Evolutionary conservation across 768 basidiomycete genomes (phyloP), one percentile per base, ranked within the genome.

Genomic region (Boletus huronensis): DNA sequence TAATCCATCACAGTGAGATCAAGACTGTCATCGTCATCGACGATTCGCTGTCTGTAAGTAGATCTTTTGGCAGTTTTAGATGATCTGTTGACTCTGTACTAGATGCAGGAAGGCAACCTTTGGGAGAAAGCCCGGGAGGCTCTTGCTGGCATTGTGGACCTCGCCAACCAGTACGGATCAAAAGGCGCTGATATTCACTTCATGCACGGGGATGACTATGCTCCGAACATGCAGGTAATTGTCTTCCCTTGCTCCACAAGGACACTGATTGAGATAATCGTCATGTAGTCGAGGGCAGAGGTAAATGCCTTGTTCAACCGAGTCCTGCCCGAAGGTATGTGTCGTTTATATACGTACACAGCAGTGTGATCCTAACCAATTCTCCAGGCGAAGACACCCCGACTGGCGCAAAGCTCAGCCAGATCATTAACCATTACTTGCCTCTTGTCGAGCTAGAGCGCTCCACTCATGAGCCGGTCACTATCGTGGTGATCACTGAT

Each of bases 161-260:
- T 73, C 4, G 72, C 74, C 21, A 70, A 67, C 32, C 56, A 64
- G 40, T 72, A 74, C 47, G 75, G 71, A 16, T 66, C 70, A 16
- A 74, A 70, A 32, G 76, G 78, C 16, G 34, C 71, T 45, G 78
- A 79, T 36, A 64, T 78, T n/a, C 68, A 75, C 55, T 78, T 78
- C 60, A 70, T 78, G 61, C 78, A 77, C 53, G 46, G 52, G 9
- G 58, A 61, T 36, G 64, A 58, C 53, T 72, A 66, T 51, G 73
- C 64, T 5, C 53, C 56, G 13, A 64, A 64, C 54, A 57, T 73
- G 56, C 64, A 50, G 59, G 68, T 62, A 41, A 53, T 38, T 19
- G 14, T 28, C 16, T 16, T n/a, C 2, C 6, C 5, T 48, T 7
- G 9, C 6, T 51, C 44, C 11, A n/a, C 5, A 0, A 17, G 21